Evolutionary conservation across 306 rosid species (phyloP).

Genomic region (Quercus variabilis): DNA sequence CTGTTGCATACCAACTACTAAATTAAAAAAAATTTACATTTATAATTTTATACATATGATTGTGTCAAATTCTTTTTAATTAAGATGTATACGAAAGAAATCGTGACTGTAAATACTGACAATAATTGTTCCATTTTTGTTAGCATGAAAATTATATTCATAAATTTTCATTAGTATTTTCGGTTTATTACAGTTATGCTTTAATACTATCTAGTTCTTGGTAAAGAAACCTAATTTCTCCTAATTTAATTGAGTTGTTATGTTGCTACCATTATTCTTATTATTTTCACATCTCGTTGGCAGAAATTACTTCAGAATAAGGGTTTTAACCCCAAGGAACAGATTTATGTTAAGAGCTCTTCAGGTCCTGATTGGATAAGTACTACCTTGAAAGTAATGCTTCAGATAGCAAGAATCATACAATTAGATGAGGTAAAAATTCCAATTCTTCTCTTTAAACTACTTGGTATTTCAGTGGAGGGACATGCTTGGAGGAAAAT

Average conservation of each 20-base stretch:
- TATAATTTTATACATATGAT: background rate
- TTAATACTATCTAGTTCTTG: background rate
- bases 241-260: conserved; percentile 10
- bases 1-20: background rate
- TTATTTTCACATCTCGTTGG: conserved; percentile 17
- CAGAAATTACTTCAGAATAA: conserved; percentile 58
- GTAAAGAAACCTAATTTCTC: conserved; percentile 6
- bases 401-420: conserved; percentile 63
- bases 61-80: background rate
- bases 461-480: conserved; percentile 3
- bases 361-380: conserved; percentile 32
- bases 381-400: conserved; percentile 44
- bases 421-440: conserved; percentile 73
- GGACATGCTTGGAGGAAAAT: conserved; percentile 11
- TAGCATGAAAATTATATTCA: background rate
- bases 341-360: conserved; percentile 33
- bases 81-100: conserved; percentile 17
- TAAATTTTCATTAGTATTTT: background rate
- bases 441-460: conserved; percentile 21
- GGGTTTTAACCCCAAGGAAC: conserved; percentile 60
- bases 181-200: background rate
- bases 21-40: background rate
- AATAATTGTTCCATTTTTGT: background rate
- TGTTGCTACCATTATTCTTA: conserved; percentile 8
- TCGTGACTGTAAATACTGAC: background rate